These are phyloP conservation scores for Phanerochaete carnosa DNA, from an alignment of 768 basidiomycete species.

Conservation along the genomic window DNA sequence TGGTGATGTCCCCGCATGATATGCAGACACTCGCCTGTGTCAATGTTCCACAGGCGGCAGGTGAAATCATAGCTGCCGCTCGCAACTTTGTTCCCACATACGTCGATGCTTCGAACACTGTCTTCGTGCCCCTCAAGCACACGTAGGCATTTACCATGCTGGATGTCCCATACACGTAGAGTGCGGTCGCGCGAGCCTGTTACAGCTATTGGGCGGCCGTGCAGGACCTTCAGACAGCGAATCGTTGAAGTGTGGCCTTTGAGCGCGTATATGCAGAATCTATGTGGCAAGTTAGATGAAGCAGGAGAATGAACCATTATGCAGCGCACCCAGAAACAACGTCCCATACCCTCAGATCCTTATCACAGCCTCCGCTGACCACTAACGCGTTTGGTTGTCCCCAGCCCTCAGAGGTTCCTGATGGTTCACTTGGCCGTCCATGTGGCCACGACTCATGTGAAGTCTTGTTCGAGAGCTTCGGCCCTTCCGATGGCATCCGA, in stretches of 20 bases:
- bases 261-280: constrained; percentile 73
- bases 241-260: constrained; percentile 88
- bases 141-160: constrained; percentile 63
- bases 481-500: constrained; percentile 3
- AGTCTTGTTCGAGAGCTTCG: neutral
- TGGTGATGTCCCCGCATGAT: constrained; percentile 81
- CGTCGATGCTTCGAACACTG: constrained; percentile 87
- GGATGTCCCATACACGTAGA: constrained; percentile 91
- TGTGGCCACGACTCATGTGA: neutral
- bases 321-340: constrained; percentile 69
- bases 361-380: constrained; percentile 92
- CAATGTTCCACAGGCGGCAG: constrained; percentile 88
- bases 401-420: constrained; percentile 67
- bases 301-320: neutral
- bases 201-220: constrained; percentile 84
- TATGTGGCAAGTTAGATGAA: constrained; percentile 28
- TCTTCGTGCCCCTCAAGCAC: constrained; percentile 73
- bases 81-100: constrained; percentile 78
- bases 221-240: constrained; percentile 83
- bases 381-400: constrained; percentile 81
- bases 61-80: constrained; percentile 94
- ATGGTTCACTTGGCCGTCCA: constrained; percentile 20
- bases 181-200: constrained; percentile 87
- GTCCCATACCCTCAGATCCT: constrained; percentile 91
- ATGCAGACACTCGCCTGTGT: constrained; percentile 84